Evolutionary conservation across 164 flowering plant species (phyloP), one percentile per base, ranked within the genome.

Genomic region (Aristolochia fimbriata): DNA sequence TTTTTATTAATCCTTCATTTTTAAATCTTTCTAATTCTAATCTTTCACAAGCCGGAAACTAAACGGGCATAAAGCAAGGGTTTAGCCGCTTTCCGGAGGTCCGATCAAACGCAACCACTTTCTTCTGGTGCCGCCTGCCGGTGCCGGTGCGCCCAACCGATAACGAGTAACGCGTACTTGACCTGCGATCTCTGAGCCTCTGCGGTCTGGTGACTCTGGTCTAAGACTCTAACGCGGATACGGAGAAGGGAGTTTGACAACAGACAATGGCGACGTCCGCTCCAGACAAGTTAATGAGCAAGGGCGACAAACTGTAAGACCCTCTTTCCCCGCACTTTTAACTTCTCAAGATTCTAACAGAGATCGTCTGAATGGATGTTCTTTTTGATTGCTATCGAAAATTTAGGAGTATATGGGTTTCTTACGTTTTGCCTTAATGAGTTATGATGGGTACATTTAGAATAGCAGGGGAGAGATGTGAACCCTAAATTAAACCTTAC

Each of bases 281-380:
- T 83, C 80, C 83, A 50, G 71, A 79, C 19, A 83, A 82, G 69
- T 70, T 86, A 67, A 70, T 83, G 53, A 20, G 62, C 71, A 86
- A 86, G 73, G 92, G 88, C 43, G 85, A 83, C 59, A 83, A 86
- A 60, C 73, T 81, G 92, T 84, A 17, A 65, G 65, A 51, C 25
- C 49, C 61, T 41, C 11, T 51, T 9, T 33, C n/a, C 47, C 46
- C 37, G 30, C n/a, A 0, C n/a, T 7, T 14, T 60, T 21, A 43
- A 17, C 54, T 7, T 19, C 52, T 21, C 13, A 17, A 10, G 11
- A 25, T 11, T 49, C 31, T 52, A 8, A 21, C 23, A 14, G 9
- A 41, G 37, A 37, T 41, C 48, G 21, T 41, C n/a, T 21, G 31
- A 31, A 9, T 30, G 13, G 59, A 30, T 56, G 15, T 16, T n/a